Conservation (phyloP, 768 basidiomycete genomes). For the Xanthoconium stramineum region DNA sequence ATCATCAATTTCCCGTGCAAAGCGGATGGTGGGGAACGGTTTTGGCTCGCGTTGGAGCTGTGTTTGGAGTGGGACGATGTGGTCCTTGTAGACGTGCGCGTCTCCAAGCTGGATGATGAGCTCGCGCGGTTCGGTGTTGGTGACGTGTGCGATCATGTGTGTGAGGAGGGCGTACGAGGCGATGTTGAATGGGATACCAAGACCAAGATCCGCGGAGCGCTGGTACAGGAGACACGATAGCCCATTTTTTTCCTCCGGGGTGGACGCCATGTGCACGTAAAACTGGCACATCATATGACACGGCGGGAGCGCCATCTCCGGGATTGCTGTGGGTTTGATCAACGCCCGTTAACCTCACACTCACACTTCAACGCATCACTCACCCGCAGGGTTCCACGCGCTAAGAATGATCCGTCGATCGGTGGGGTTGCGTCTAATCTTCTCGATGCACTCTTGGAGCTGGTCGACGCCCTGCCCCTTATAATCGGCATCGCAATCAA, state of each 20-base stretch:
- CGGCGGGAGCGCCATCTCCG: constrained; percentile 93
- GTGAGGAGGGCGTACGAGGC: constrained; percentile 97
- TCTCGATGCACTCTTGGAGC: constrained; percentile 80
- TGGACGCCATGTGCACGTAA: constrained; percentile 85
- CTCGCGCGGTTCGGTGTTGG: constrained; percentile 81
- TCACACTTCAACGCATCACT: constrained; percentile 8
- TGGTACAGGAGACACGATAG: constrained; percentile 98
- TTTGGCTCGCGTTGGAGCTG: constrained; percentile 79
- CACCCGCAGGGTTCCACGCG: constrained; percentile 98
- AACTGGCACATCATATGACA: constrained; percentile 99
- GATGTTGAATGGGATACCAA: constrained; percentile 99
- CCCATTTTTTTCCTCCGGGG: constrained; percentile 49
- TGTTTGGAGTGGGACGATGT: constrained; percentile 78
- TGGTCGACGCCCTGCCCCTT: constrained; percentile 89
- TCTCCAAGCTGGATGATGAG: constrained; percentile 96
- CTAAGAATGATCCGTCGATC: constrained; percentile 92
- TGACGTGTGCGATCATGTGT: constrained; percentile 95
- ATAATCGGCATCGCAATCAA: constrained; percentile 73
- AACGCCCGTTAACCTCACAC: neutral
- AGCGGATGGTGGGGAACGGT: constrained; percentile 78
- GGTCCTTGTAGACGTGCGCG: constrained; percentile 94
- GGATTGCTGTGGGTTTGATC: constrained; percentile 61
- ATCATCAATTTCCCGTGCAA: constrained; percentile 60
- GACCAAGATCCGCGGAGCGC: constrained; percentile 93
- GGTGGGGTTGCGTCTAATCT: constrained; percentile 90